Percentiles rank a stretch among this genome's conserved stretches.
Conservation (phyloP, 805 yeast genomes). For the Ogataea philodendri region DNA sequence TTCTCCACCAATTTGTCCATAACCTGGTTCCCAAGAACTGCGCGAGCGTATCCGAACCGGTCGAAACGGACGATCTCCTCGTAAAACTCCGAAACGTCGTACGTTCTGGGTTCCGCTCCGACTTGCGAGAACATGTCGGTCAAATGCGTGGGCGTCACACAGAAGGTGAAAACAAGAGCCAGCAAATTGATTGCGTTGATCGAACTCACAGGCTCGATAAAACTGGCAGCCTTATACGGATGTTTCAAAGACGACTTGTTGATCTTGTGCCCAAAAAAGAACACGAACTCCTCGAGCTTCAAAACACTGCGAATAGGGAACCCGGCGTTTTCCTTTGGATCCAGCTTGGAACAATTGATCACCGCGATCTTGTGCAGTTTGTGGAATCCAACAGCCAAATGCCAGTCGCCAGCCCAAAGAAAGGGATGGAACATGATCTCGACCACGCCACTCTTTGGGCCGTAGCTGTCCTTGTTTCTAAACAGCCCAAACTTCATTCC, state of each 20-base stretch:
- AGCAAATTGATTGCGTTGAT: constrained; percentile 33
- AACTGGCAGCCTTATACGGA: constrained; percentile 24
- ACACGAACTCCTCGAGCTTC: constrained; percentile 29
- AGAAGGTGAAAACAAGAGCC: constrained; percentile 29
- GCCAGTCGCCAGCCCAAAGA: constrained; percentile 33
- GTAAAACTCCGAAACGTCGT: constrained; percentile 31
- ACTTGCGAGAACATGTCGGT: constrained; percentile 25
- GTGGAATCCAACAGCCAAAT: constrained; percentile 33
- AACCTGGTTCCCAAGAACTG: constrained; percentile 22
- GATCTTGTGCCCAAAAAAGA: constrained; percentile 28
- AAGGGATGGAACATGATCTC: constrained; percentile 34
- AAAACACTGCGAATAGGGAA: constrained; percentile 29
- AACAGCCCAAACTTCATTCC: constrained; percentile 24
- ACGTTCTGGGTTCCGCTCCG: constrained; percentile 22
- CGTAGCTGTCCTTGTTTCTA: constrained; percentile 23
- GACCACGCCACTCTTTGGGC: constrained; percentile 25
- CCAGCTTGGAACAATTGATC: constrained; percentile 26
- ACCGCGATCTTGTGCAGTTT: constrained; percentile 26
- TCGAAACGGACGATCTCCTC: constrained; percentile 27
- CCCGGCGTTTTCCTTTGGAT: constrained; percentile 1
- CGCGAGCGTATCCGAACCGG: constrained; percentile 26
- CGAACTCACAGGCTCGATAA: constrained; percentile 27
- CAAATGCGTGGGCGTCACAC: constrained; percentile 23
- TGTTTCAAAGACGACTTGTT: constrained; percentile 27
- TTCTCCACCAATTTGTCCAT: constrained; percentile 22